Conservation (phyloP, 2,329 filamentous ascomycete species). For the Paraphoma chrysanthemicola region DNA sequence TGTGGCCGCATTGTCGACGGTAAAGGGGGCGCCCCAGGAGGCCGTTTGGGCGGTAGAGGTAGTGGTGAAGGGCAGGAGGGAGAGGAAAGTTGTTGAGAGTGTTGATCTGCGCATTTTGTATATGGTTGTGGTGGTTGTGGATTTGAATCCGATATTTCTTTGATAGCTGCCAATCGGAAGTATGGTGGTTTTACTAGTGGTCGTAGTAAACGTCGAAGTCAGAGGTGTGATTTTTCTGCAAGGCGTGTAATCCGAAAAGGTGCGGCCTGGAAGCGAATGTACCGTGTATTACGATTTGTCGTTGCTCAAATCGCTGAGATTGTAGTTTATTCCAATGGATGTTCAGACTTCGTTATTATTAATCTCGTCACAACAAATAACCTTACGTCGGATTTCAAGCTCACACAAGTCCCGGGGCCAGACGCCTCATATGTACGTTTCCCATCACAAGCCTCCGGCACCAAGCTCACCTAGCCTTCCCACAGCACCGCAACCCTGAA, state of each 20-base stretch:
- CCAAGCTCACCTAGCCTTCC: too few species aligned
- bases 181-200: not conserved
- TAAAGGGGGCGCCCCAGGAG: conserved; percentile 23
- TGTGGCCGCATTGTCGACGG: conserved; percentile 12
- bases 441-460: too few species aligned
- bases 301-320: too few species aligned
- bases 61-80: conserved; percentile 17
- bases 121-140: not conserved
- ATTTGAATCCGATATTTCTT: too few species aligned
- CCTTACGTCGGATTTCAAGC: not conserved
- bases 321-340: not conserved
- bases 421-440: not conserved
- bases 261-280: too few species aligned
- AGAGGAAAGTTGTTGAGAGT: conserved; percentile 14
- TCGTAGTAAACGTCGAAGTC: not conserved
- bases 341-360: not conserved
- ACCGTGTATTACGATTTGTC: too few species aligned
- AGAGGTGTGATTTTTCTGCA: not conserved
- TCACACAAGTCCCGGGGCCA: not conserved
- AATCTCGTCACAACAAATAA: not conserved
- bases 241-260: too few species aligned
- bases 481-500: too few species aligned
- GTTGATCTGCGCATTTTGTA: conserved; percentile 17
- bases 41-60: conserved; percentile 15
- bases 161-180: not conserved